Base-by-base conservation (phyloP, 306 rosid genomes). In the Fragaria iinumae region DNA sequence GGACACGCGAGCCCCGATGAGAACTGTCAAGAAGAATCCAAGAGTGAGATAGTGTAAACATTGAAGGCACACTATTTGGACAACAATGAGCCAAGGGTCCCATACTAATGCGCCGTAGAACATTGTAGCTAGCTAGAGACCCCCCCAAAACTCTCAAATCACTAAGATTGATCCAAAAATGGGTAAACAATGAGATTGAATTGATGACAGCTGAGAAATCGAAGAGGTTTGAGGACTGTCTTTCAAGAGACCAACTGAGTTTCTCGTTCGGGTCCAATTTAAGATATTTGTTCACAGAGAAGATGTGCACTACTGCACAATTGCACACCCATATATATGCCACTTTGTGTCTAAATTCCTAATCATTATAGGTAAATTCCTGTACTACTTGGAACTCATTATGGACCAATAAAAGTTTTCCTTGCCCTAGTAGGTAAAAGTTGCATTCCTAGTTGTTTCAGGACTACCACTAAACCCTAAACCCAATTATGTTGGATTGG, bases 21-120 rank as follows among this genome's bases (percentile, higher is more conserved):
- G 86, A 55, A 89, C 65, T 5, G 89, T 85, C 83, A 95, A 77
- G 47, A 92, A 76, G n/a, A 91, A 53, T 70, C 98, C 98, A 52
- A 91, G 89, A 50, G 97, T 90, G 62, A 85, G 79, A 79, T 95
- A 95, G 80, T 92, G 91, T 75, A 89, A 71, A 79, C 99, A 92
- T 80, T 95, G 99, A 67, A 95, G 89, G 82, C 88, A 92, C 59
- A 92, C 79, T 75, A 92, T 95, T 83, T 95, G 97, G 65, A 95
- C 96, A 89, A 88, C 92, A 85, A 95, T 39, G 62, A 92, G 97
- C 93, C 89, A 89, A 78, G 97, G 99, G 78, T 95, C 97, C 97
- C 99, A 95, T 75, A 83, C 96, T 71, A 83, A 81, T 41, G 97
- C 20, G 76, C 99, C 99, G 86, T 95, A 95, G 92, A 95, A 95